Evolutionary conservation across 306 rosid species (phyloP), one percentile per base, ranked within the genome.

Genomic region (Rosa chinensis): DNA sequence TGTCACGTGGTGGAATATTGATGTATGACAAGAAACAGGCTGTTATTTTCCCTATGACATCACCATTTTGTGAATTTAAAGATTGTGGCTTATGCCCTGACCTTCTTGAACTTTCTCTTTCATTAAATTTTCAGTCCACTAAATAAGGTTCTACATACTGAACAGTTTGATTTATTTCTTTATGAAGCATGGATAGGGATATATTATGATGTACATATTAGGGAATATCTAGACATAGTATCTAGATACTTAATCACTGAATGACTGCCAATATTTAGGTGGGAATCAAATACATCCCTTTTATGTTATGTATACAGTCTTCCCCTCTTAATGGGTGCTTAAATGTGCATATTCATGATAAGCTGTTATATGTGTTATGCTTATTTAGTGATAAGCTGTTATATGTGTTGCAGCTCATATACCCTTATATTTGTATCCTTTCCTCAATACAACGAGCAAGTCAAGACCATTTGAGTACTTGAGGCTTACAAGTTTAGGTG

Each of bases 401-500:
- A 14, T 40, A 1, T 11, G 43, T 61, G 11, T 79, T 85, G 84
- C 94, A 92, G 97, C 97, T 63, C 88, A 90, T 72, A 89, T 92
- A 62, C 92, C 90, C 12, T 72, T 88, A 43, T 92, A 92, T 84
- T 77, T 92, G 71, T 85, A 92, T 61, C 86, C 98, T 75, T 89
- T 92, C 82, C 97, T 94, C 44, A 89, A 87, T 82, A 89, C 98
- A 55, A 88, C 93, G 42, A 83, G 88, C 89, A 89, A 85, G 89
- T 87, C 91, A 32, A 78, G 89, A 81, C 97, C 92, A 3, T 94
- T 89, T 85, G 98, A 94, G 82, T 86, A 85, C 87, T 85, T 94
- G 88, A 89, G 98, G 79, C 91, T 94, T 71, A 89, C 97, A 53
- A 90, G 97, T 85, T 89, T 94, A 40, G 98, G 98, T 75, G 97